Base-by-base conservation (phyloP, 106 monocot species). In the Hemerocallis citrina region DNA sequence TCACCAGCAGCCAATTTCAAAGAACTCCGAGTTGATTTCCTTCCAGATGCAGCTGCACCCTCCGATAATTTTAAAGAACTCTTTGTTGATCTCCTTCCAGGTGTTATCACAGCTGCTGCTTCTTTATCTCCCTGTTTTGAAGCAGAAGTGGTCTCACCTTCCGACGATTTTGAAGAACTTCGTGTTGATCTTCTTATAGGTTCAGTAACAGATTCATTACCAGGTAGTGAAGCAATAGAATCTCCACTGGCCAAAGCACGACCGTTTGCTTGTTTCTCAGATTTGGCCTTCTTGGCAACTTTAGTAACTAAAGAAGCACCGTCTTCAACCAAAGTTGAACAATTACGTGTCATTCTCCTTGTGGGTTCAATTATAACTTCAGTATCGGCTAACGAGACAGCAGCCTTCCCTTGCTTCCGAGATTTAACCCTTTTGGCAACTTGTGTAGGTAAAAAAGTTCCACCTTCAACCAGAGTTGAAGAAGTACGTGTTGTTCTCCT, bases 271-370 rank as follows among this genome's bases (percentile, higher is more conserved):
- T 27, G 22, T 2, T 54, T 54, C 28, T 2, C 3, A 0, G 21
- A 47, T 30, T 31, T 54, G 7, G 10, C 31, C 54, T 54, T 1
- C n/a, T n/a, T n/a, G n/a, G n/a, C n/a, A n/a, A n/a, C n/a, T n/a
- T n/a, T n/a, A n/a, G n/a, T 16, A 23, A 6, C 12, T 15, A 59
- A 12, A 59, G 32, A 59, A 15, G 39, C 40, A 5, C 24, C 39
- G 24, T 38, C 14, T 38, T 59, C 59, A 36, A 39, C 10, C 59
- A 59, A 59, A 6, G 37, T 17, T 24, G 59, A 59, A 40, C 22
- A 24, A 33, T 14, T 40, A 11, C 59, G 37, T 13, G 59, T 59
- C 14, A 24, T 39, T 35, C 39, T 59, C 39, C 38, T 59, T 24
- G 8, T 59, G 5, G 22, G 59, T 27, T 9, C 13, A 11, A 13